Evolutionary conservation across 352 stramenopile species (phyloP), one percentile per base, ranked within the genome.

Genomic region (Globisporangium paddicum): DNA sequence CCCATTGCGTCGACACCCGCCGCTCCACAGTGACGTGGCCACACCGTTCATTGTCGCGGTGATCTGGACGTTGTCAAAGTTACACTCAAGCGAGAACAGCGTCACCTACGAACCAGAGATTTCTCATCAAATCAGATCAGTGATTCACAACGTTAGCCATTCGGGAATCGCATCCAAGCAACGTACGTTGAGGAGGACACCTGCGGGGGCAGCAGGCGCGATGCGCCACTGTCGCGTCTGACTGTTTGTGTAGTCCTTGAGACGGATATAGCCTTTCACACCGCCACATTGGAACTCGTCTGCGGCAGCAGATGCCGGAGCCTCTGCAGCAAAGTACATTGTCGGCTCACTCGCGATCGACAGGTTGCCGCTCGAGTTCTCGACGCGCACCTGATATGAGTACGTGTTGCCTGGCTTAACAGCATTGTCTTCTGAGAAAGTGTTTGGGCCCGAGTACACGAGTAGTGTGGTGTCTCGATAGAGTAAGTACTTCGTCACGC

Each of bases 11-110:
- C 63, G 62, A 49, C 79, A 89, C 6, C 79, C 79, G 13, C 77
- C 79, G 16, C 58, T 72, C 79, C 77, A 87, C 4, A 89, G 19
- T 2, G 62, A 34, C 6, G 44, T 68, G 0, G 47, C 63, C 5
- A 32, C 50, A 2, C 53, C 63, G 5, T 50, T 60, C 1, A 37
- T 11, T 19, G 53, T 73, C 2, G 62, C 56, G 3, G 40, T 58
- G 19, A 89, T 69, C 5, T 55, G 42, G 23, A 86, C 55, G 5
- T 30, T 62, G 19, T 87, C 79, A 41, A 86, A 74, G 41, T 86
- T 65, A 34, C 79, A 89, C 44, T 89, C 79, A 7, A 89, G 67
- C 55, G 64, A 76, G 57, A 89, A 89, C 10, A 48, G 59, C 0
- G 71, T 72, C 7, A 87, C 54, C 62, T 83, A 53, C 2, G 21